Base-by-base conservation (phyloP, 768 basidiomycete genomes). In the Candolleomyces eurysporus region DNA sequence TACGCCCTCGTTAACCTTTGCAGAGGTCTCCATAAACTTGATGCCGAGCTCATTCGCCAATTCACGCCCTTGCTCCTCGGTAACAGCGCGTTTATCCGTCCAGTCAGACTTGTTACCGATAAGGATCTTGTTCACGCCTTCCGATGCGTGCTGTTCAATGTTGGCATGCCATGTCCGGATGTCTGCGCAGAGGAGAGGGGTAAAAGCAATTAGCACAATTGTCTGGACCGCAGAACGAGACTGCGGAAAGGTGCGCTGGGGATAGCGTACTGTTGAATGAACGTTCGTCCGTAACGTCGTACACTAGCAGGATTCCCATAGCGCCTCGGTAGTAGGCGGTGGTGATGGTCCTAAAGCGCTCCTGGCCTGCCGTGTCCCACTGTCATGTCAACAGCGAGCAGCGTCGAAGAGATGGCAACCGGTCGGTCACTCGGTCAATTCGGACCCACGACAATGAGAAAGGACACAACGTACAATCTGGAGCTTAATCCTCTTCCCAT, bases 321-420 rank as follows among this genome's bases (percentile, higher is more conserved):
- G 97, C 97, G 42, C 96, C 96, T 64, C 97, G 92, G 82, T 99
- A 99, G 77, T 99, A 99, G 11, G 97, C 94, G 21, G 96, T 96
- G 49, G 97, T 98, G 74, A 99, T 98, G 19, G 97, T 98, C 71
- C 96, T 84, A 81, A 98, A 98, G 30, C 96, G 90, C 79, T 99
- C 97, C 80, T 98, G 96, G 36, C 97, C 97, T 59, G 96, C 96
- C 62, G 96, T 99, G 73, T 98, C 96, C 96, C 96, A 98, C 96
- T 98, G 58, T 56, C 30, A 56, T 61, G 26, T 26, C 26, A 26
- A 26, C 26, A 26, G 26, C 26, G 26, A 26, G 26, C 26, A 26
- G 26, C 26, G 26, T 26, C 26, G 26, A 26, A 26, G 26, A 26
- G 26, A 26, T 26, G 26, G 26, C 26, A 26, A 26, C 26, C 26